Evolutionary conservation across 163 green algal species (phyloP), one percentile per base, ranked within the genome.

Genomic region (Prototheca wickerhamii): DNA sequence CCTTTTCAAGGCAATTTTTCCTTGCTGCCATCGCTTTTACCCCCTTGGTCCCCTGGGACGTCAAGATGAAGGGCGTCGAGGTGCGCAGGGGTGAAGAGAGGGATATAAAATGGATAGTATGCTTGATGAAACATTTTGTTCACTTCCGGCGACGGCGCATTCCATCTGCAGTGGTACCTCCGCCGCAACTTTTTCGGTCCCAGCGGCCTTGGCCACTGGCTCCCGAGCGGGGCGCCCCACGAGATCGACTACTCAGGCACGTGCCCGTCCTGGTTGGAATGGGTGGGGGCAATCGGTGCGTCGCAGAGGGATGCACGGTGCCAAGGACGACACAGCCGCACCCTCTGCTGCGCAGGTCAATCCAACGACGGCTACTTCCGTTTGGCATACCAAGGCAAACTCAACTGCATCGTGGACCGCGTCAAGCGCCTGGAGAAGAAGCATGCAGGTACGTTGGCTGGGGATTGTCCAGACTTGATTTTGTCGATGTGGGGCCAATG

Each of bases 361-460:
- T 78, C 61, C 61, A 78, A 69, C 42, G 71, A 78, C 31, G 67
- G 60, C 17, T 65, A 70, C 23, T 78, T 78, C 40, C 33, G 65
- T 30, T 40, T 74, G 18, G 57, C 71, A 1, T 34, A 60, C 35
- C 17, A 54, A 5, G 64, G 54, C 6, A 61, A 55, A 5, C 61
- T 73, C 15, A 64, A 32, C 12, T 70, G 63, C 26, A 21, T 71
- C 4, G 25, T 76, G 18, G 71, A 61, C 23, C 37, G 25, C 5
- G 55, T 78, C 5, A 32, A 52, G 17, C 4, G 20, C 0, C 28
- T 75, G 4, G n/a, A 68, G 2, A 46, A 20, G 3, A 21, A 32
- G 12, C 7, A 43, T 7, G 54, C 71, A 4, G 31, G 57, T 35
- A 21, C 21, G 20, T 7, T 26, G 10, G 10, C 7, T 40, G 5